Base-by-base conservation (phyloP, 257 asterid genomes). In the Solanum pimpinellifolium region DNA sequence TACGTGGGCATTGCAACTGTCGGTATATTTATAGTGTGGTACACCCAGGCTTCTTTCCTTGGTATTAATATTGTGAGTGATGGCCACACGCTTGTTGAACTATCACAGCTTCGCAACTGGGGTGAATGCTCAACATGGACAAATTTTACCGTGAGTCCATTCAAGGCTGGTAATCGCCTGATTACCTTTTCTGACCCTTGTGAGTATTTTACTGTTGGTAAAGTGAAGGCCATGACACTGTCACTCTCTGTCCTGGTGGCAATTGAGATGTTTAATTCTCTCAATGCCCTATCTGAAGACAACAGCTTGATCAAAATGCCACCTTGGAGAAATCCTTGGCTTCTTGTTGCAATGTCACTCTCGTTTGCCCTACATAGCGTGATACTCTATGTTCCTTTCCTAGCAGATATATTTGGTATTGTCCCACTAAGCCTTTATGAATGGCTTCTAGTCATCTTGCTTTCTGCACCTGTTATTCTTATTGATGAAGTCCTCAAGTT, bases 241-340 rank as follows among this genome's bases (percentile, higher is more conserved):
- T 95, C 99, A 27, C 97, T 96, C 6, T 94, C 98, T 15, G 99
- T 95, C 87, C 88, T 96, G 89, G 99, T 96, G 59, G 93, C 96
- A 4, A 95, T 95, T 15, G 99, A 96, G 89, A 94, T 96, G 99
- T 93, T 96, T 31, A 96, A 96, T 84, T 94, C 99, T 27, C 92
- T 96, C 10, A 96, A 96, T 84, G 98, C 98, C 29, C 94, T 96
- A 69, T 95, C 99, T 0, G 99, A 96, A 84, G 98, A 96, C 91
- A 95, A 93, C 87, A 96, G 99, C 92, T 89, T 95, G 92, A 80
- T 93, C 85, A 87, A 73, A 75, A 95, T 96, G 98, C 98, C 99
- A 46, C 99, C 99, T 3, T 96, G 98, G 99, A 92, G 87, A 25
- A 96, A 95, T 60, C 98, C 96, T 14, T 96, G 97, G 97, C 98